These are phyloP conservation scores for Sclerotinia nivalis DNA, from an alignment of 2,329 filamentous ascomycete genomes.

Conservation along the genomic window DNA sequence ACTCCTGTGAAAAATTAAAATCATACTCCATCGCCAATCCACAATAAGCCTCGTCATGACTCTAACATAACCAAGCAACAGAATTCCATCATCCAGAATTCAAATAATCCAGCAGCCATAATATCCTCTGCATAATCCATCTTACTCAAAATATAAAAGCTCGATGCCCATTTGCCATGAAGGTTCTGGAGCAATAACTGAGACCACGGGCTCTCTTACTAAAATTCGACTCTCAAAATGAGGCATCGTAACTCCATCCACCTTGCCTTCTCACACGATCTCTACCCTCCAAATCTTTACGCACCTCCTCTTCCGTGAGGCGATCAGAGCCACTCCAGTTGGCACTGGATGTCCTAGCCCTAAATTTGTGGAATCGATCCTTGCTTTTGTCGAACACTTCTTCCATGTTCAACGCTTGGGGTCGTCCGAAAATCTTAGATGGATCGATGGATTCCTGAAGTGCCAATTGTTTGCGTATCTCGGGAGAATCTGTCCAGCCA, in stretches of 20 bases:
- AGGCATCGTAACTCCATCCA: constrained; percentile 69
- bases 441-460: constrained; percentile 86
- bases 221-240: constrained; percentile 33
- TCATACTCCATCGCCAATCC: background rate
- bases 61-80: background rate
- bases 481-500: constrained; percentile 86
- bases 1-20: background rate
- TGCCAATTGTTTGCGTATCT: constrained; percentile 72
- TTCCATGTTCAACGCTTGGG: constrained; percentile 88
- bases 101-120: background rate
- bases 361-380: constrained; percentile 82
- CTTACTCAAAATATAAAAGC: background rate
- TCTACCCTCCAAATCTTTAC: constrained; percentile 74
- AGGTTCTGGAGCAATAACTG: background rate
- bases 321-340: constrained; percentile 85
- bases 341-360: constrained; percentile 87
- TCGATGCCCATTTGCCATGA: background rate
- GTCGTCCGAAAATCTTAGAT: constrained; percentile 82
- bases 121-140: background rate
- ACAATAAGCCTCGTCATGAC: background rate
- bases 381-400: constrained; percentile 92
- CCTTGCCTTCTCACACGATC: constrained; percentile 80
- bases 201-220: background rate
- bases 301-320: constrained; percentile 85
- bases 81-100: background rate